Evolutionary conservation across 1,284 basidiomycete species (phyloP), one percentile per base, ranked within the genome.

Genomic region (Boletus sp.): DNA sequence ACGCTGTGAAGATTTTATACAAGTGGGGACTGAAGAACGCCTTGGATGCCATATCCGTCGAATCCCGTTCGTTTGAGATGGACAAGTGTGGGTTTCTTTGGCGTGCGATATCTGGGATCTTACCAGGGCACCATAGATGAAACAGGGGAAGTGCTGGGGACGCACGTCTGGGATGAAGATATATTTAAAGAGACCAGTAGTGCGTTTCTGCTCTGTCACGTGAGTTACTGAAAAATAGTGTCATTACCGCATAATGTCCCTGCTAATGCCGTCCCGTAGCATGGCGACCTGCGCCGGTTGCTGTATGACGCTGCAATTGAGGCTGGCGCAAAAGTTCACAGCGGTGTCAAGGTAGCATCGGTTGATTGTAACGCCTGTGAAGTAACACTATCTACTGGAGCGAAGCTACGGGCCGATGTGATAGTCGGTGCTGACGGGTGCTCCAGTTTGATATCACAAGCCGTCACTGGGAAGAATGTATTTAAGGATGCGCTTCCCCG

Each of bases 391-490:
- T 64, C 69, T 9, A 71, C 70, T 4, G 80, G 82, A 8, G 71
- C 74, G 44, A 62, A 64, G 13, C 46, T 82, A 36, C 51, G 56
- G 2, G 78, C 72, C 8, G 78, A 86, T 55, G 70, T 85, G n/a
- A 70, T 86, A 41, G 66, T 87, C 30, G 83, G 81, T 16, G 82
- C 84, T 0, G 84, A 85, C 55, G 84, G 84, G 7, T 64, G 67
- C 29, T 44, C 53, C 2, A 52, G 64, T 16, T 12, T 56, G 37
- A 34, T 61, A 23, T 49, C 55, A 30, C 43, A 56, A 60, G 45
- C 59, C 16, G 58, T 53, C 16, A 16, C 41, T 4, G 58, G 51
- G 3, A 44, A 45, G 8, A 51, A 61, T 37, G 46, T 46, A 14
- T 49, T 50, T 29, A 53, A 54, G 6, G 39, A 49, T 37, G 53